Evolutionary conservation across 345 rosid species (phyloP), one percentile per base, ranked within the genome.

Genomic region (Litchi chinensis): DNA sequence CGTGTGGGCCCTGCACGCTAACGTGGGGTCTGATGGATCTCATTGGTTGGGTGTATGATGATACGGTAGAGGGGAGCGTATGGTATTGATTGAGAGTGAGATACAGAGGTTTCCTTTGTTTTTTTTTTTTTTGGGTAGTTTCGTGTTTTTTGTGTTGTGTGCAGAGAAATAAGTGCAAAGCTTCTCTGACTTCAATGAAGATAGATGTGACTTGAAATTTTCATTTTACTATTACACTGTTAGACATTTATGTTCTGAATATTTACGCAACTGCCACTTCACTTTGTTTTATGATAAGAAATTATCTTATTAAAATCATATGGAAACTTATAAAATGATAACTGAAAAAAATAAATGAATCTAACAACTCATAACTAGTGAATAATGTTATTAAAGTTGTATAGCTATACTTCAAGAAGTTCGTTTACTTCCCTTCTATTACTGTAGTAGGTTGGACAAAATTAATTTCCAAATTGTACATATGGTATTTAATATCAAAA

Each of bases 1-100:
- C 73, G 66, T 21, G 70, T 56, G 74, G 83, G 78, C 6, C 70
- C 68, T 72, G 66, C 24, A 22, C 1, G 66, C 19, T 10, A 19
- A 19, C 4, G 54, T 40, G 26, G 50, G 71, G 54, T 40, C 54
- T 11, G 9, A 9, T 10, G 28, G 10, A 54, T 16, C 59, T 54
- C 16, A 52, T 54, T 60, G 28, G 65, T 9, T 21, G n/a, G 76
- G 52, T 8, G 76, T 21, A 59, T 0, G 6, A 3, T 39, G 56
- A 57, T 73, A n/a, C 46, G 10, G 10, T 39, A 39, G 40, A 70
- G 9, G 8, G 2, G 37, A 43, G 73, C 15, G 73, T 69, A 69
- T 26, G 13, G 8, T 3, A 21, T 67, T 11, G 19, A 37, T 65
- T 19, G n/a, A 3, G 6, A 2, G 26, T 66, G 52, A 19, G 71